phyloP scores from a whole-genome alignment of 1,139 yeast genomes.

The Hyphopichia khmerensis region DNA sequence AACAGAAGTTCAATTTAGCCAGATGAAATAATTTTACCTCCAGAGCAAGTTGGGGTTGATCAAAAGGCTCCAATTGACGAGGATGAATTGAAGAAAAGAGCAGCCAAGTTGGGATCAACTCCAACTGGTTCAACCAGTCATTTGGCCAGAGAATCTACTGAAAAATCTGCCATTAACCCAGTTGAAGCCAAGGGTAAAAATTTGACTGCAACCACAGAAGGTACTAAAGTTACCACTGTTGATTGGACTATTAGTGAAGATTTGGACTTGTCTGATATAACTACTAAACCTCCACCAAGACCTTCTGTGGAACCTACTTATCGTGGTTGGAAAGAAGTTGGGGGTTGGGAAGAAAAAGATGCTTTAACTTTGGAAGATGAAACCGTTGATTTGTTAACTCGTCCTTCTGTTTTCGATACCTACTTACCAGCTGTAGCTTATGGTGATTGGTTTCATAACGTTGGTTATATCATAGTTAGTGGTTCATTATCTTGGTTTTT shows the following conservation, averaged over 20 bases:
- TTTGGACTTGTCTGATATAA: slow-evolving; percentile 32
- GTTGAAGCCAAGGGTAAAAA: background rate
- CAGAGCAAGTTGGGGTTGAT: slow-evolving; percentile 19
- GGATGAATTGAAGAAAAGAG: slow-evolving; percentile 2
- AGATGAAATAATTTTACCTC: slow-evolving; percentile 23
- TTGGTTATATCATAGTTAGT: slow-evolving; percentile 63
- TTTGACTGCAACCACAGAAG: background rate
- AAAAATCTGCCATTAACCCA: background rate
- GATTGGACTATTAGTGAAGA: slow-evolving; percentile 24
- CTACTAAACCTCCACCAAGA: slow-evolving; percentile 49
- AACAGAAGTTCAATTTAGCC: slow-evolving; percentile 19
- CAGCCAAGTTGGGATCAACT: slow-evolving; percentile 8
- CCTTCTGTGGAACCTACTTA: slow-evolving; percentile 61
- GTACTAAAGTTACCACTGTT: slow-evolving; percentile 15
- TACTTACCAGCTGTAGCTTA: slow-evolving; percentile 69
- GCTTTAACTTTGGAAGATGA: slow-evolving; percentile 67
- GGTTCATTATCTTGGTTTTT: slow-evolving; percentile 73
- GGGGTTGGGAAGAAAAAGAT: slow-evolving; percentile 77
- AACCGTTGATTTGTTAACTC: slow-evolving; percentile 60
- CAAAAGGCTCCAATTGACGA: slow-evolving; percentile 6
- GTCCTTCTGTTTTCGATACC: slow-evolving; percentile 68
- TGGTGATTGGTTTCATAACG: slow-evolving; percentile 96
- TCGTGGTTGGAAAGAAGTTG: slow-evolving; percentile 93
- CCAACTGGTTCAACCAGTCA: slow-evolving; percentile 1
- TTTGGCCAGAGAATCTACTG: slow-evolving; percentile 1